Evolutionary conservation across 176 grass and related monocot species (phyloP).

Genomic region (Hsuehochloa calcarea): DNA sequence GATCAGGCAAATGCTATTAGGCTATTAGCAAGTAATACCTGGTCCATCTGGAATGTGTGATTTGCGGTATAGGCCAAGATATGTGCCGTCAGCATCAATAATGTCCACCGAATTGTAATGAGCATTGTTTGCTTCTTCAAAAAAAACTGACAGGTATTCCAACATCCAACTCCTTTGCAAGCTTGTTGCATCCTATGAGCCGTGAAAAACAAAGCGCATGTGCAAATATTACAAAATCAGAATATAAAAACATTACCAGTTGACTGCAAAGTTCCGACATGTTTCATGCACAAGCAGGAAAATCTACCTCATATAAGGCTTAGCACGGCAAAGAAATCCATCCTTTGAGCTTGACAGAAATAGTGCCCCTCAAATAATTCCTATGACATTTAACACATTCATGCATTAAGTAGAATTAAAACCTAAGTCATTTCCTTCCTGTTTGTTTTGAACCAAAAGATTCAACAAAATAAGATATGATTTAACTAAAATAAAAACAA

Average conservation of each 20-base stretch:
- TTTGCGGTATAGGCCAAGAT: constrained; percentile 94
- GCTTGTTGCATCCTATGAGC: constrained; percentile 70
- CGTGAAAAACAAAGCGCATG: not conserved
- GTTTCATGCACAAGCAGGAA: not conserved
- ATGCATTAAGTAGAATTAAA: not conserved
- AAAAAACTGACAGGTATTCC: constrained; percentile 82
- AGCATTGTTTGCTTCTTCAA: constrained; percentile 82
- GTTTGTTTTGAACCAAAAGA: constrained; percentile 2
- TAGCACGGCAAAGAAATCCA: constrained; percentile 86
- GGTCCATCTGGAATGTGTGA: constrained; percentile 95
- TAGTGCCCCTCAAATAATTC: constrained; percentile 94
- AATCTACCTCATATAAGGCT: constrained; percentile 75
- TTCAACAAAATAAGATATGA: not conserved
- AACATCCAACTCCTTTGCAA: constrained; percentile 88
- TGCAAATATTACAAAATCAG: not conserved
- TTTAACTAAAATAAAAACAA: not conserved
- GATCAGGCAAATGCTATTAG: not conserved
- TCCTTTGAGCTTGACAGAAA: constrained; percentile 95
- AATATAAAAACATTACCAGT: not conserved
- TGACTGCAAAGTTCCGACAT: not conserved
- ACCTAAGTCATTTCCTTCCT: not conserved
- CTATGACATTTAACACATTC: constrained; percentile 30
- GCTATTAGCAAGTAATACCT: constrained; percentile 41
- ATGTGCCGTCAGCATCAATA: constrained; percentile 82
- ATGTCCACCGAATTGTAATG: constrained; percentile 94